Conservation (phyloP, 139 green algal species). For the Nannochloris sp. region DNA sequence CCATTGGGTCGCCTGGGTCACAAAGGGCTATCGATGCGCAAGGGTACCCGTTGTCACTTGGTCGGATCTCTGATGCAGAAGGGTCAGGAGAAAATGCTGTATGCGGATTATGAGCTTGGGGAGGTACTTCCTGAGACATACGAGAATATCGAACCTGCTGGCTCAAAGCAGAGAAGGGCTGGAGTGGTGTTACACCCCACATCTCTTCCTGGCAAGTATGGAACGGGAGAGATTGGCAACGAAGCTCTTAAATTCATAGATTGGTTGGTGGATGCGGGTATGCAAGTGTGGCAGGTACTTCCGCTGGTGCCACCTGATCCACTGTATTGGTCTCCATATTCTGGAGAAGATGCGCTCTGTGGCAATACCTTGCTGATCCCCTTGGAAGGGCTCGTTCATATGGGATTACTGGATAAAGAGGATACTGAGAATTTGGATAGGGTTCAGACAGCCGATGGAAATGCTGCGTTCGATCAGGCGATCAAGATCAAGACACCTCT, state of each 20-base stretch:
- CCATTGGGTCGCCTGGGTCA: too few species aligned
- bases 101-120: slow-evolving; percentile 5
- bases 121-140: slow-evolving; percentile 20
- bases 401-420: slow-evolving; percentile 61
- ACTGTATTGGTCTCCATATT: slow-evolving; percentile 90
- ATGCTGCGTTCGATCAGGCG: slow-evolving; percentile 19
- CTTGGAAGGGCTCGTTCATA: slow-evolving; percentile 69
- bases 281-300: slow-evolving; percentile 76
- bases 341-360: slow-evolving; percentile 75
- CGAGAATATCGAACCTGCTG: slow-evolving; percentile 5
- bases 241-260: slow-evolving; percentile 79
- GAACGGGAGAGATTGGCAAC: slow-evolving; percentile 76
- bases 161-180: slow-evolving; percentile 16
- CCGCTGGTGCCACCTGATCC: slow-evolving; percentile 89
- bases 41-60: too few species aligned
- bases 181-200: slow-evolving; percentile 93
- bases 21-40: too few species aligned
- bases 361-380: slow-evolving; percentile 87
- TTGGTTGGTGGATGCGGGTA: slow-evolving; percentile 67
- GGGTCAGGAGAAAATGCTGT: not conserved
- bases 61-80: slow-evolving; percentile 1
- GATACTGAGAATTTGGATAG: slow-evolving; percentile 37
- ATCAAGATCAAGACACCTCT: slow-evolving; percentile 51
- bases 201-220: slow-evolving; percentile 77
- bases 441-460: slow-evolving; percentile 4